A percentile compares a stretch with the other conserved stretches of the same genome.
These are phyloP conservation scores for Elsinoe fawcettii DNA, from an alignment of 2,329 filamentous ascomycete genomes.

Conservation along the genomic window DNA sequence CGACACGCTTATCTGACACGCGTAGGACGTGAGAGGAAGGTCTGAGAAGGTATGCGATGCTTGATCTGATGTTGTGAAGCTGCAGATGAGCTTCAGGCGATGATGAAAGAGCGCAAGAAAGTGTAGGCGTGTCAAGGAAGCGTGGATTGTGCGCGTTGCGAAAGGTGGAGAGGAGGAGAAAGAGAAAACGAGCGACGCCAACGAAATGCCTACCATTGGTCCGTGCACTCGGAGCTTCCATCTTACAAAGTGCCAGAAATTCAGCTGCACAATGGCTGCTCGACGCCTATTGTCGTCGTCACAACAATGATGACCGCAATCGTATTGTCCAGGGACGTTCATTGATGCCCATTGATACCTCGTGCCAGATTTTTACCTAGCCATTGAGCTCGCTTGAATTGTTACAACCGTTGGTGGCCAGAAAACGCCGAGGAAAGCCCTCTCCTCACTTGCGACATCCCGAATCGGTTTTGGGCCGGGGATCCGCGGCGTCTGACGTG, in stretches of 20 bases:
- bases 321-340: background rate
- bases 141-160: conserved; percentile 7
- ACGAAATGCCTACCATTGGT: background rate
- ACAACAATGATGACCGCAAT: background rate
- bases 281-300: background rate
- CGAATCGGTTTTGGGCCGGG: conserved; percentile 2
- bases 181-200: conserved; percentile 12
- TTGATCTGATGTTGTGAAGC: background rate
- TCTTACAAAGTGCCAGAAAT: background rate
- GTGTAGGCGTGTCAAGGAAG: background rate
- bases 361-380: background rate
- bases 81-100: background rate
- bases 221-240: conserved; percentile 2
- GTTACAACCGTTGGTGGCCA: background rate
- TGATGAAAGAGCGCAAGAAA: conserved; percentile 9
- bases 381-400: background rate
- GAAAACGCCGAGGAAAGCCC: conserved; percentile 9
- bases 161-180: conserved; percentile 17
- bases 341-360: background rate
- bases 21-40: background rate
- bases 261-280: background rate
- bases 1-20: conserved; percentile 14
- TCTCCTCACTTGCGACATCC: conserved; percentile 9
- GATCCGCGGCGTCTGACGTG: conserved; percentile 11
- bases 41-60: background rate